Conservation (phyloP, 2,329 filamentous ascomycete genomes). For the Sarocladiaceae sp. region DNA sequence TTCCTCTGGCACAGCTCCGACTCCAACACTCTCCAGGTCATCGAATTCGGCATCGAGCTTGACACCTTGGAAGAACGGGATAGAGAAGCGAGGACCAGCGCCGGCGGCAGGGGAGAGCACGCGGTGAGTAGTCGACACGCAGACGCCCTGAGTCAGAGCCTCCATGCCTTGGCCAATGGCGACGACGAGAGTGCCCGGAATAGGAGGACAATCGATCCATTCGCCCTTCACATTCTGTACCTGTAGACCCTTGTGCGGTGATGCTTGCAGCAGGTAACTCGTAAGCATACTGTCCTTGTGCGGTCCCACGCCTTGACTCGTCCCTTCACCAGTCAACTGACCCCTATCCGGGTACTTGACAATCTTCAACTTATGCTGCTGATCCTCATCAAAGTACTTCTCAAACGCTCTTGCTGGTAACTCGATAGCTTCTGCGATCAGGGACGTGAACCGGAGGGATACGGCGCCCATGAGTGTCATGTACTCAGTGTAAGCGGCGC, state of each 20-base stretch:
- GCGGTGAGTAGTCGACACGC: constrained; percentile 76
- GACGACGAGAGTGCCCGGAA: constrained; percentile 75
- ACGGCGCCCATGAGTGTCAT: constrained; percentile 71
- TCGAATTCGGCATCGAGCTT: constrained; percentile 76
- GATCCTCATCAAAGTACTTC: constrained; percentile 69
- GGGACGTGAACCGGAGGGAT: constrained; percentile 68
- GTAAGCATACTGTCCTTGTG: constrained; percentile 85
- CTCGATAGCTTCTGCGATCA: constrained; percentile 80
- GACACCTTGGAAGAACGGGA: constrained; percentile 88
- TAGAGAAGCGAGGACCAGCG: constrained; percentile 68
- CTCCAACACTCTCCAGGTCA: constrained; percentile 61
- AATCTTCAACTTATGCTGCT: constrained; percentile 87
- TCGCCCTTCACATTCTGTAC: constrained; percentile 73
- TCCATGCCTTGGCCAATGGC: constrained; percentile 86
- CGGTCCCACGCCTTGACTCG: constrained; percentile 65
- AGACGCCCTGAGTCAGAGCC: constrained; percentile 78
- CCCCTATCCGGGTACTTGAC: constrained; percentile 76
- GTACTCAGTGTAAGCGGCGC: constrained; percentile 66
- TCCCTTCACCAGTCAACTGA: constrained; percentile 41
- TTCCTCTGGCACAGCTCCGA: constrained; percentile 54
- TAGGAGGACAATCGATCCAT: constrained; percentile 80
- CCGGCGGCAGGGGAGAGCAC: constrained; percentile 71
- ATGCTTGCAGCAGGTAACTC: constrained; percentile 77
- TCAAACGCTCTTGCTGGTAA: constrained; percentile 66
- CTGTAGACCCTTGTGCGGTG: constrained; percentile 70